Evolutionary conservation across 2,329 filamentous ascomycete genomes (phyloP).

Genomic region (Dactylellina drechsleri): DNA sequence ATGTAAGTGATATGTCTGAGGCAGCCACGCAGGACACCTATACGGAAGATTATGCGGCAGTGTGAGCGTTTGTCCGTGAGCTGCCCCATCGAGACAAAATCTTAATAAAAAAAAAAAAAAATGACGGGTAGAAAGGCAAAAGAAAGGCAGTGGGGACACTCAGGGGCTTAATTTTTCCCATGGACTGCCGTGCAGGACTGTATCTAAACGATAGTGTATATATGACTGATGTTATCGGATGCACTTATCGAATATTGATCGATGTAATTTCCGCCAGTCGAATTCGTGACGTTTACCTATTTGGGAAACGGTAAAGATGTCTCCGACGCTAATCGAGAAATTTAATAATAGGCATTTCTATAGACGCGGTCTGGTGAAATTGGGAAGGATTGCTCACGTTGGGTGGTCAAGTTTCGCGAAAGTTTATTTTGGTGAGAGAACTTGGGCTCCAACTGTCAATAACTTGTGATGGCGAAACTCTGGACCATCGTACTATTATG

Average conservation of each 20-base stretch:
- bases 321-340: conserved; percentile 23
- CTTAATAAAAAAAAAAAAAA: neutral
- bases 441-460: neutral
- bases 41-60: conserved; percentile 18
- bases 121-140: too few species aligned
- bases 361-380: conserved; percentile 38
- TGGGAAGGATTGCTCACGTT: conserved; percentile 46
- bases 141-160: too few species aligned
- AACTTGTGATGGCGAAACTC: too few species aligned
- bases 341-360: conserved; percentile 42
- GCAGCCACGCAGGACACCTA: neutral
- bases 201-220: conserved; percentile 4
- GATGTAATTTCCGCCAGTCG: conserved; percentile 36
- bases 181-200: conserved; percentile 17
- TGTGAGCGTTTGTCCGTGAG: conserved; percentile 11
- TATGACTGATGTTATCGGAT: conserved; percentile 19
- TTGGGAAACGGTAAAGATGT: conserved; percentile 18
- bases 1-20: conserved; percentile 20
- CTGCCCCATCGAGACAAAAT: conserved; percentile 27
- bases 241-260: conserved; percentile 16
- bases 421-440: conserved; percentile 45
- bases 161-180: conserved; percentile 7
- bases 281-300: conserved; percentile 28
- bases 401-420: conserved; percentile 24
- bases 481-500: conserved; percentile 12